phyloP scores from a whole-genome alignment of 2,329 filamentous ascomycete genomes.

The Diplodia scrobiculata region DNA sequence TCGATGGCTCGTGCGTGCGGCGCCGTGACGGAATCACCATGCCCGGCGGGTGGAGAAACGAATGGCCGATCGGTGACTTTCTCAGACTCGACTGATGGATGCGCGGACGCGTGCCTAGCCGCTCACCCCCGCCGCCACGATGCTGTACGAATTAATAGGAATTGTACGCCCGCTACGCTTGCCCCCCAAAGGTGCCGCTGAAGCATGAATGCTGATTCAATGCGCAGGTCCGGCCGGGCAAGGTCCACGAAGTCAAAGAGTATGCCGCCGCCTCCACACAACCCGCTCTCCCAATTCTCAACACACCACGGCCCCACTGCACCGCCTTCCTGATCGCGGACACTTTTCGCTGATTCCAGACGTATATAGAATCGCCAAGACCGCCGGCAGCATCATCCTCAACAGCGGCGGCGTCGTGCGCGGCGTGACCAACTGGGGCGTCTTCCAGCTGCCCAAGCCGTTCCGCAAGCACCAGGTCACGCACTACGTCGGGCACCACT shows the following conservation, averaged over 20 bases:
- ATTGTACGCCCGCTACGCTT: conserved; percentile 64
- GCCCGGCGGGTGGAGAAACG: conserved; percentile 5
- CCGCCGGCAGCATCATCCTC: conserved; percentile 80
- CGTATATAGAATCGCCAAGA: conserved; percentile 75
- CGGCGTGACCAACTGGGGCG: conserved; percentile 92
- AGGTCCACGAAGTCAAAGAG: conserved; percentile 91
- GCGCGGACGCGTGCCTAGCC: not conserved
- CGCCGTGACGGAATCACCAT: no score
- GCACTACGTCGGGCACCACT: conserved; percentile 89
- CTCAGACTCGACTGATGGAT: conserved; percentile 8
- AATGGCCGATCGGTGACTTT: conserved; percentile 10
- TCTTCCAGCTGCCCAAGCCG: conserved; percentile 81
- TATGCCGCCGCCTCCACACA: conserved; percentile 54
- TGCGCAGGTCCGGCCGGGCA: conserved; percentile 83
- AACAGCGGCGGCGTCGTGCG: conserved; percentile 84
- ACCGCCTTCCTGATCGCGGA: not conserved
- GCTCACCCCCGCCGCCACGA: conserved; percentile 45
- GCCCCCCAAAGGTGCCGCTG: not conserved
- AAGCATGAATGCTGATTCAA: not conserved
- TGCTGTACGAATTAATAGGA: conserved; percentile 98
- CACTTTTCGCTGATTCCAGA: not conserved
- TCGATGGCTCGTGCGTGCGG: conserved; percentile 3
- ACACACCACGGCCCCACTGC: conserved; percentile 4
- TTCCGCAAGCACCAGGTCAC: conserved; percentile 78
- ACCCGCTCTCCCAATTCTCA: conserved; percentile 17